These are phyloP conservation scores for Carnegiea gigantea DNA, from an alignment of 179 eudicot species.

Conservation along the genomic window DNA sequence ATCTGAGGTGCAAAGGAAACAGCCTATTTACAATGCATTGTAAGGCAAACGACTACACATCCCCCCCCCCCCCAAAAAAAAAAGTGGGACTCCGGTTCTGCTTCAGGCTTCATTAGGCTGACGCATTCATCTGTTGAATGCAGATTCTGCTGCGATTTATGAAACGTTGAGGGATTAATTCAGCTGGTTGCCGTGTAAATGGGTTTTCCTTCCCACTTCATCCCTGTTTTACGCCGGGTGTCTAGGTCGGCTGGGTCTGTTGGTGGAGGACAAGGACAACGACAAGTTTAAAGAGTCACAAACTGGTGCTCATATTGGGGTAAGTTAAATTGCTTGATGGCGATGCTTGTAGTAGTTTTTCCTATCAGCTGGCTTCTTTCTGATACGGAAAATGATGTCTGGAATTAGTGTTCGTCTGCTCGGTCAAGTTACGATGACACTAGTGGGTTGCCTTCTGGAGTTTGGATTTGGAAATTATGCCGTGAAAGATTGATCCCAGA, in stretches of 20 bases:
- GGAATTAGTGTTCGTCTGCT: constrained; percentile 7
- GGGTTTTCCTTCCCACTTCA: constrained; percentile 12
- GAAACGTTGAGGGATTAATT: constrained; percentile 17
- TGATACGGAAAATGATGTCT: constrained; percentile 3
- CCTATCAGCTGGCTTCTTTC: constrained; percentile 10
- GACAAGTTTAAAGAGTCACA: neutral
- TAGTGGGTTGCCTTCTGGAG: constrained; percentile 1
- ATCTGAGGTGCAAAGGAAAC: too few species aligned
- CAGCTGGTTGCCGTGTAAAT: constrained; percentile 16
- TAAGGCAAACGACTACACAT: too few species aligned
- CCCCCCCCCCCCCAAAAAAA: too few species aligned
- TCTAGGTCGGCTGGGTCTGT: constrained; percentile 13
- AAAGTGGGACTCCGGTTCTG: neutral
- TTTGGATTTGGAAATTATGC: constrained; percentile 8
- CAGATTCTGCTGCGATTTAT: constrained; percentile 29
- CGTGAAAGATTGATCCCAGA: neutral
- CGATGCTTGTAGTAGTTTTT: constrained; percentile 13
- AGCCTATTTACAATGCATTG: too few species aligned
- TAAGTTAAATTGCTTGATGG: constrained; percentile 19
- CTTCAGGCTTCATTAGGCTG: neutral
- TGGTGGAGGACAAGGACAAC: constrained; percentile 8
- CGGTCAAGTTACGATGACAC: constrained; percentile 12
- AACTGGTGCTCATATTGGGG: neutral
- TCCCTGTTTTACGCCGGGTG: constrained; percentile 15
- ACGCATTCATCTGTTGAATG: constrained; percentile 11